These are phyloP conservation scores for Nigrospora sphaerica DNA, from an alignment of 2,329 filamentous ascomycete genomes.

Conservation along the genomic window DNA sequence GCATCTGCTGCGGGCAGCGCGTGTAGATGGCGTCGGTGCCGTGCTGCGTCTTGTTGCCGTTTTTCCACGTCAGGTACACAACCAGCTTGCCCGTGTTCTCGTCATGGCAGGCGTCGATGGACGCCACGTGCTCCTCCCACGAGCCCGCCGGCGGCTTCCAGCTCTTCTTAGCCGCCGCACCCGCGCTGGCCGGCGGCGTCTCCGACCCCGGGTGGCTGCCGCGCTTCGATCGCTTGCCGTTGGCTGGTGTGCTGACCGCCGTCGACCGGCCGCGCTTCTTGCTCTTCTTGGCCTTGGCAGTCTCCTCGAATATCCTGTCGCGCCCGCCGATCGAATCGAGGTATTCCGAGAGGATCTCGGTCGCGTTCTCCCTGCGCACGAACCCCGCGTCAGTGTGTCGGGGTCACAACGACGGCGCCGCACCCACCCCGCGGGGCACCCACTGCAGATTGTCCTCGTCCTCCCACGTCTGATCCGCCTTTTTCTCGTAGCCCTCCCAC, in stretches of 20 bases:
- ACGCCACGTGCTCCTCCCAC: conserved; percentile 69
- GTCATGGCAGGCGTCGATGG: conserved; percentile 68
- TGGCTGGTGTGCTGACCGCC: conserved; percentile 25
- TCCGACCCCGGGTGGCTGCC: conserved; percentile 40
- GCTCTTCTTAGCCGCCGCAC: conserved; percentile 21
- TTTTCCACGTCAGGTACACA: conserved; percentile 69
- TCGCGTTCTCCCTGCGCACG: conserved; percentile 43
- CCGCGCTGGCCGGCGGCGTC: conserved; percentile 38
- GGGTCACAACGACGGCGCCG: not conserved
- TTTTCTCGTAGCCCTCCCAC: conserved; percentile 71
- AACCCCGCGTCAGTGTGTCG: not conserved
- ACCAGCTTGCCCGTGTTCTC: conserved; percentile 50
- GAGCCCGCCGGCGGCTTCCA: conserved; percentile 66
- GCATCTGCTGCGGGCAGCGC: conserved; percentile 71
- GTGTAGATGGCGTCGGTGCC: conserved; percentile 60
- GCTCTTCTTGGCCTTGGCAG: conserved; percentile 38
- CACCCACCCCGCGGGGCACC: conserved; percentile 9
- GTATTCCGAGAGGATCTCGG: conserved; percentile 58
- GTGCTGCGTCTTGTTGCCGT: conserved; percentile 68
- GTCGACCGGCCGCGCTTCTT: conserved; percentile 53
- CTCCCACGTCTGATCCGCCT: conserved; percentile 71
- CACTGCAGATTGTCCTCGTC: conserved; percentile 63
- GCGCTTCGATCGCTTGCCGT: conserved; percentile 38
- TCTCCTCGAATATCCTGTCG: conserved; percentile 43
- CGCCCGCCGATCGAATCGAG: conserved; percentile 56